Conservation (phyloP, 371 early-diverging fungal genomes). For the Caulochytrium protostelioides region DNA sequence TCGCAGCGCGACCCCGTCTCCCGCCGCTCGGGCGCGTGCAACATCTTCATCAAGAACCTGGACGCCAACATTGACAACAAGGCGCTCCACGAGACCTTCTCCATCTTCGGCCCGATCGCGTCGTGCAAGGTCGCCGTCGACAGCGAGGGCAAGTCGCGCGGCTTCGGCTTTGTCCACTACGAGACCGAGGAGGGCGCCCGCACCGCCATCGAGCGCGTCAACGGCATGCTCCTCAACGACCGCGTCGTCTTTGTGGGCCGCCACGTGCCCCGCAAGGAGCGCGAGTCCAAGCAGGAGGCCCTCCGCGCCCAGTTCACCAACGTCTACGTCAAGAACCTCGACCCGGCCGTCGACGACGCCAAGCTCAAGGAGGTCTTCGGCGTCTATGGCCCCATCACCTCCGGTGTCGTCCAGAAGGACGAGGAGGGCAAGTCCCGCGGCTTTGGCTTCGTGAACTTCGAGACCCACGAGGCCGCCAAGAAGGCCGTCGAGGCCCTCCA, state of each 20-base stretch:
- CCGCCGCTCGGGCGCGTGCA: slow-evolving; percentile 81
- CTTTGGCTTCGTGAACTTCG: slow-evolving; percentile 95
- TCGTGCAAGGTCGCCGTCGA: slow-evolving; percentile 96
- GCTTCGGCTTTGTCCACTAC: slow-evolving; percentile 98
- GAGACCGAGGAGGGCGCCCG: slow-evolving; percentile 87
- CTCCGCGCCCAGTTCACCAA: slow-evolving; percentile 83
- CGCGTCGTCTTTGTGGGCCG: slow-evolving; percentile 76
- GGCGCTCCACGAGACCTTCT: slow-evolving; percentile 97
- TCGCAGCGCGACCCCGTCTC: slow-evolving; percentile 93
- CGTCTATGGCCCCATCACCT: slow-evolving; percentile 70
- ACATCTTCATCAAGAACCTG: slow-evolving; percentile 99
- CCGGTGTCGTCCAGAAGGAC: slow-evolving; percentile 47
- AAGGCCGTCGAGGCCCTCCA: slow-evolving; percentile 82
- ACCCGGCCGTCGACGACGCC: slow-evolving; percentile 55
- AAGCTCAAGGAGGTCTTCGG: slow-evolving; percentile 64
- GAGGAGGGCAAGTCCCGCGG: slow-evolving; percentile 68
- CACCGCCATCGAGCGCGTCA: slow-evolving; percentile 88
- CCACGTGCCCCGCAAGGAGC: slow-evolving; percentile 82
- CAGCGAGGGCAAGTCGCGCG: slow-evolving; percentile 61
- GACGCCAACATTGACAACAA: slow-evolving; percentile 90
- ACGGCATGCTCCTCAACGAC: slow-evolving; percentile 97
- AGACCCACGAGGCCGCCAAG: slow-evolving; percentile 72
- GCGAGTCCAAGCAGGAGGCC: slow-evolving; percentile 79
- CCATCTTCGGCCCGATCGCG: slow-evolving; percentile 92
- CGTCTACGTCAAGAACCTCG: slow-evolving; percentile 96